phyloP scores from a whole-genome alignment of 106 monocot species.

The Gastrodia elata region DNA sequence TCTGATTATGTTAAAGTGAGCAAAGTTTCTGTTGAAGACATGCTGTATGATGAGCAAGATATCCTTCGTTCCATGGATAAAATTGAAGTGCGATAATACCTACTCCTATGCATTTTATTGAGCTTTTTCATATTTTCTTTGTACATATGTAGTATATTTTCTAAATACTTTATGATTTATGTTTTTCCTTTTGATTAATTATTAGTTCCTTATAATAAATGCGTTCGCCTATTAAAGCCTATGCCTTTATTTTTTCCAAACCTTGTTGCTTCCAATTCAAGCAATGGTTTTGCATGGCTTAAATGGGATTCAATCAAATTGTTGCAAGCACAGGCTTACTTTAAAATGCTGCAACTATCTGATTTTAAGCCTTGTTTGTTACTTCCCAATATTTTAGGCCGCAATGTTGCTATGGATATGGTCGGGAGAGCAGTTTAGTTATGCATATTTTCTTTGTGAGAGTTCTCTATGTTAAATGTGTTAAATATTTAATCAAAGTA shows the following conservation, averaged over 20 bases:
- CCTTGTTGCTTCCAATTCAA: not conserved
- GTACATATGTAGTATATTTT: not conserved
- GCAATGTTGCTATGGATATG: too few relatives aligned
- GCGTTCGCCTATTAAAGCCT: not conserved
- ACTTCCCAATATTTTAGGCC: too few relatives aligned
- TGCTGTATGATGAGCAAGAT: conserved; percentile 91
- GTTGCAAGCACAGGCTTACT: not conserved
- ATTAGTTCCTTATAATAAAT: not conserved
- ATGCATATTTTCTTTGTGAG: too few relatives aligned
- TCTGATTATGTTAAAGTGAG: conserved; percentile 99
- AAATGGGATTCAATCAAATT: not conserved
- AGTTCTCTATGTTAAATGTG: too few relatives aligned
- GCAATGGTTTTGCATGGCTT: not conserved
- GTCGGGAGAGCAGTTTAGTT: too few relatives aligned
- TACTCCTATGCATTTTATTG: not conserved
- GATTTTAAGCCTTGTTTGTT: not conserved
- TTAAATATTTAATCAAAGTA: too few relatives aligned
- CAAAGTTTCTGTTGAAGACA: conserved; percentile 98
- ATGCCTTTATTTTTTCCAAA: not conserved
- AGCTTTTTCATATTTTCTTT: not conserved
- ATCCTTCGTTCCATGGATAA: conserved; percentile 91
- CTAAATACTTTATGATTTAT: not conserved
- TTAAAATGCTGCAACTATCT: not conserved
- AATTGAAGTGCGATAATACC: conserved; percentile 75
- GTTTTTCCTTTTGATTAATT: not conserved